These are phyloP conservation scores for Phaffia australis DNA, from an alignment of 768 basidiomycete species.

Conservation along the genomic window DNA sequence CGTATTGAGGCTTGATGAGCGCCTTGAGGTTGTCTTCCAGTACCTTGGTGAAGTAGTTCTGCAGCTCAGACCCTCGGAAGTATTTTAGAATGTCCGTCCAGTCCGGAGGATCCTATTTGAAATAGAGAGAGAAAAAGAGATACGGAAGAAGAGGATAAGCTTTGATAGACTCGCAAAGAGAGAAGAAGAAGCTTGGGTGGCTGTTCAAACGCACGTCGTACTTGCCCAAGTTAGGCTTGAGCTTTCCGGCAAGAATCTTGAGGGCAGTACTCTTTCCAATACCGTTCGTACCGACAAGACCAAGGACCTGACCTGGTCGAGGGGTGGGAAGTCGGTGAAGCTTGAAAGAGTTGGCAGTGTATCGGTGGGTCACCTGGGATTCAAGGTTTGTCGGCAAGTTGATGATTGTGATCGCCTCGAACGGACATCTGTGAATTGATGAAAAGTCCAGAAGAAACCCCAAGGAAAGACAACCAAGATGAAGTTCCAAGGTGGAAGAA, in stretches of 20 bases:
- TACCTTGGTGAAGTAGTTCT: conserved; percentile 99
- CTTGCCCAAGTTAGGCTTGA: conserved; percentile 93
- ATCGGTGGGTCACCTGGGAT: conserved; percentile 92
- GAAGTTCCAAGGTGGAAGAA: neutral
- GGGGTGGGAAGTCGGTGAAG: conserved; percentile 95
- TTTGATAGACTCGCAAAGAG: neutral
- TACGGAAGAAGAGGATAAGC: conserved; percentile 7
- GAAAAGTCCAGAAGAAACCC: too few relatives aligned
- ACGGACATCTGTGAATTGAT: conserved; percentile 66
- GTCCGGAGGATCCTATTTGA: conserved; percentile 76
- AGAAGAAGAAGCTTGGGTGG: conserved; percentile 6
- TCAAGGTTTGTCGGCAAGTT: conserved; percentile 96
- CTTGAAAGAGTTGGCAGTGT: conserved; percentile 97
- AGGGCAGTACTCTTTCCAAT: conserved; percentile 98
- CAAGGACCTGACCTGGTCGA: conserved; percentile 94
- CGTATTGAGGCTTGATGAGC: conserved; percentile 98
- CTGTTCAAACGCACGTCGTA: conserved; percentile 61
- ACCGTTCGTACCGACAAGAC: conserved; percentile 97
- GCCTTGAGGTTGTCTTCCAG: conserved; percentile 97
- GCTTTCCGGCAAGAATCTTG: conserved; percentile 90
- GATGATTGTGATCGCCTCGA: conserved; percentile 98
- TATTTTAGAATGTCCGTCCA: conserved; percentile 98
- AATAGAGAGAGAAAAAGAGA: neutral
- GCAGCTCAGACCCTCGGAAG: conserved; percentile 95
- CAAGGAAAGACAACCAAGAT: neutral